Evolutionary conservation across 179 eudicot genomes (phyloP).

Genomic region (Corrigiola litoralis): DNA sequence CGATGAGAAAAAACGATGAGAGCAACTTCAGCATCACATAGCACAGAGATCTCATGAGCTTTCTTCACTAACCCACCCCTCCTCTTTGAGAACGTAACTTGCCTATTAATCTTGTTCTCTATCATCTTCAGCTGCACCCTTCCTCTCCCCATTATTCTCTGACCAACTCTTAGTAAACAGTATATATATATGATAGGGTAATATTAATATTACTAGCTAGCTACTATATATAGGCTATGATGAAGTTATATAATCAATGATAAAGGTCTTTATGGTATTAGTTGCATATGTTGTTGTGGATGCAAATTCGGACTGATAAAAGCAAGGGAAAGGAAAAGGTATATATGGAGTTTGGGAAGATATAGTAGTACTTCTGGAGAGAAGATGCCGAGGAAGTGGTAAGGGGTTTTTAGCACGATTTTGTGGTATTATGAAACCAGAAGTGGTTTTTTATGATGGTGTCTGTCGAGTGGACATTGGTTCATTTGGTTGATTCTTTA

Average conservation of each 20-base stretch:
- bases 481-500: not conserved
- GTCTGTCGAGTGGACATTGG: conserved; percentile 23
- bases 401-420: not conserved
- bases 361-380: too few species aligned
- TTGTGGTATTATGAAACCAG: conserved; percentile 10
- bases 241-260: too few species aligned
- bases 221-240: too few species aligned
- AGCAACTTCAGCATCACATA: conserved; percentile 69
- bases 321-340: too few species aligned
- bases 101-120: conserved; percentile 70
- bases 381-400: not conserved
- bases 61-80: conserved; percentile 59
- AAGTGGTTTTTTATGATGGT: conserved; percentile 16
- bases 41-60: conserved; percentile 63
- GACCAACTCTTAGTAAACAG: too few species aligned
- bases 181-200: too few species aligned
- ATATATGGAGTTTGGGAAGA: too few species aligned
- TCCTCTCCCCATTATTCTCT: conserved; percentile 49
- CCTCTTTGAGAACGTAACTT: conserved; percentile 66
- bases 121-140: conserved; percentile 59
- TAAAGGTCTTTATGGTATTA: too few species aligned
- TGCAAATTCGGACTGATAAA: too few species aligned
- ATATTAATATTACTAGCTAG: too few species aligned
- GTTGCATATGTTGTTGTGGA: too few species aligned
- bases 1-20: conserved; percentile 58